Evolutionary conservation across 1,284 basidiomycete species (phyloP).

Genomic region (Mycena citricolor): DNA sequence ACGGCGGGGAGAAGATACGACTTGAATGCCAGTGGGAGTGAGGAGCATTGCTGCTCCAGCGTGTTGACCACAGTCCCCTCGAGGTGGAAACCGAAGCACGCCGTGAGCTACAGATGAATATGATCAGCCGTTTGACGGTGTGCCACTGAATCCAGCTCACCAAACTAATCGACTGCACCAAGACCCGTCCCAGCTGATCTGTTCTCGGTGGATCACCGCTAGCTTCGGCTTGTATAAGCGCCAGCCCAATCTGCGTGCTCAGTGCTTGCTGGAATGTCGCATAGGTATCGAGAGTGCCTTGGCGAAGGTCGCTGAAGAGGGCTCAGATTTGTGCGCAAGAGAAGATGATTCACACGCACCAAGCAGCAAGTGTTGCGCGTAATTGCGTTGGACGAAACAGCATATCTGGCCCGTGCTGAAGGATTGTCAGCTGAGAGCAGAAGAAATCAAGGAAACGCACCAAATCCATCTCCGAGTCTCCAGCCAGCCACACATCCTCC

Average conservation of each 20-base stretch:
- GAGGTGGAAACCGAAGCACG: constrained; percentile 44
- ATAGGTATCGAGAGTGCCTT: constrained; percentile 31
- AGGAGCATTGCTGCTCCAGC: background rate
- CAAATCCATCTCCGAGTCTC: constrained; percentile 18
- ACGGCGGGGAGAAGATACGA: constrained; percentile 13
- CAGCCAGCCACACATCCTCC: constrained; percentile 42
- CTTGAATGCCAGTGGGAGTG: constrained; percentile 12
- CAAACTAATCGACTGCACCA: constrained; percentile 39
- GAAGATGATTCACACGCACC: constrained; percentile 29
- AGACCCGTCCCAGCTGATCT: constrained; percentile 40
- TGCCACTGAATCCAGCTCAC: constrained; percentile 28
- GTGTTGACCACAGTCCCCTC: constrained; percentile 25
- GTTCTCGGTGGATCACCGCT: constrained; percentile 33
- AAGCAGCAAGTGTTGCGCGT: constrained; percentile 30
- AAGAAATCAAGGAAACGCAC: constrained; percentile 21
- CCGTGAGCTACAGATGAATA: constrained; percentile 32
- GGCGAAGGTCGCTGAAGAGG: constrained; percentile 35
- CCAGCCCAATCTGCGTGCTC: constrained; percentile 35
- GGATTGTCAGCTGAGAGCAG: background rate
- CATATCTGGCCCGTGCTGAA: constrained; percentile 32
- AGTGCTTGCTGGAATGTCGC: constrained; percentile 37
- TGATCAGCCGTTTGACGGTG: constrained; percentile 1
- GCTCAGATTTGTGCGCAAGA: constrained; percentile 6
- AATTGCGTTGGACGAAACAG: constrained; percentile 38
- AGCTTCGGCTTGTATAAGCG: constrained; percentile 37